Base-by-base conservation (phyloP, 257 asterid genomes). In the Rehmannia glutinosa region DNA sequence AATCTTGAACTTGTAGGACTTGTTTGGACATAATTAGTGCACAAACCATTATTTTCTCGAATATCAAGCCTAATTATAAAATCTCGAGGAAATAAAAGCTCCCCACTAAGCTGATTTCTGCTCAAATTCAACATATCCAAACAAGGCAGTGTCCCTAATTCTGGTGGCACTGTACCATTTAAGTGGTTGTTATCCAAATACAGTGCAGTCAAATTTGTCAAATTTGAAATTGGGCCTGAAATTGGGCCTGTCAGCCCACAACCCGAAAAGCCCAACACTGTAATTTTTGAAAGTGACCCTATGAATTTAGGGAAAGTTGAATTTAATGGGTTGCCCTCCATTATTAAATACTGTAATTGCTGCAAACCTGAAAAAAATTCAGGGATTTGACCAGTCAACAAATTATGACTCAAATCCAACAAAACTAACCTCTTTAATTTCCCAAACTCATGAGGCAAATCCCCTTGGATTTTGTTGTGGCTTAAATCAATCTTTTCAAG, bases 401-500 rank as follows among this genome's bases (percentile, higher is more conserved):
- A 51, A 54, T 86, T 86, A 12, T 64, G 62, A 28, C 91, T 82
- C 76, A 86, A 70, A 78, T 86, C 94, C 60, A 86, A 58, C 35
- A 86, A 51, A 9, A 46, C 56, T 23, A 86, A 30, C 41, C 56
- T 67, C 70, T 25, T 63, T 16, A 86, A 70, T 27, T 75, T 38
- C 39, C 86, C 85, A 12, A 86, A 47, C 43, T 72, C 80, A 16
- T 33, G 71, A 15, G 90, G 86, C 57, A 83, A 30, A n/a, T 5
- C 12, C 11, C 90, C 90, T 51, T 68, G 68, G 10, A 84, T 72
- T 59, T 38, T 53, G 81, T 86, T 86, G 21, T 56, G 74, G 41
- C 94, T 77, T 41, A 86, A 41, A 70, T 86, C 94, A 28, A 86
- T 62, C 74, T 86, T 86, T 55, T 86, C 82, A 36, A 84, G 77